Base-by-base conservation (phyloP, 192 early-diverging fungal genomes). In the Diversispora eburnea region DNA sequence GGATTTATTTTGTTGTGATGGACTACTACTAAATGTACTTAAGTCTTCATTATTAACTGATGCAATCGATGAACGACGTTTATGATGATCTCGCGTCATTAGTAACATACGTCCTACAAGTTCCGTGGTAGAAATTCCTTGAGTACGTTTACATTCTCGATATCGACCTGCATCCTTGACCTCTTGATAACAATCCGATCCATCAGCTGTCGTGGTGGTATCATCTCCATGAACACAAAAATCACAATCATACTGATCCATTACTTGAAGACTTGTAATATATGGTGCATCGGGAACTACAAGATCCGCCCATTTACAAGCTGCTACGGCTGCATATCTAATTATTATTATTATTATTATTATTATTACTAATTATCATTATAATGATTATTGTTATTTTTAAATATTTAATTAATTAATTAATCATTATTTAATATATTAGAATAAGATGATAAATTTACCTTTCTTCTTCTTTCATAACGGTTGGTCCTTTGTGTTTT, bases 151-250 rank as follows among this genome's bases (percentile, higher is more conserved):
- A 84, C 94, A 98, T 80, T 98, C 95, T 76, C 87, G 84, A 88
- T 98, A 98, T 43, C 93, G 81, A 4, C 94, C 94, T 57, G 96
- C 96, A 72, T 94, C 92, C 79, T 98, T 98, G 72, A 97, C 96
- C 3, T 85, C 86, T 83, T 92, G 91, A 81, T 98, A 98, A 84
- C 96, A 98, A 80, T 98, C 96, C 22, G 92, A 92, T 13, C 96
- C 96, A 77, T 98, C 96, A 42, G 94, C 93, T 73, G 92, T 83
- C 8, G 96, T 98, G 46, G 96, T 98, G 70, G 97, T 95, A 81
- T 98, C 96, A 78, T 98, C 96, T 45, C 96, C 96, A 64, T 98
- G 96, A 17, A 97, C 95, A 72, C 94, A 95, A 82, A 93, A 95
- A 81, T 97, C 96, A 72, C 93, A 92, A 76, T 94, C 74, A 86